Conservation (phyloP, 257 asterid genomes). For the Solanum sejunctum region DNA sequence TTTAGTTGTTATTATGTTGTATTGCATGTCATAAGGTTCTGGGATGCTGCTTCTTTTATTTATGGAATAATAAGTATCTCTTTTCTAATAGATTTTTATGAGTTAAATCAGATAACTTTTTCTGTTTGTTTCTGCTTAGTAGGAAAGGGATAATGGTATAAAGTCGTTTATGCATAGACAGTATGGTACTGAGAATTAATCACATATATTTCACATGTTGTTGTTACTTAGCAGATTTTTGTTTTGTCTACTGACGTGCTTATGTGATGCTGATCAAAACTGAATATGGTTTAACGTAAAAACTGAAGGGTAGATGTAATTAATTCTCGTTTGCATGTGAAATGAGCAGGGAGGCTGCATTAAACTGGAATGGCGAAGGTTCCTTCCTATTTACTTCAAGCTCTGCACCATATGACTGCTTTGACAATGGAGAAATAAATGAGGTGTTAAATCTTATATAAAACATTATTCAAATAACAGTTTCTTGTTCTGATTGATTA, state of each 20-base stretch:
- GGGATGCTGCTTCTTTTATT: not conserved
- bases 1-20: not conserved
- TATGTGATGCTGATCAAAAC: not conserved
- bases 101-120: not conserved
- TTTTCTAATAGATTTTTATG: not conserved
- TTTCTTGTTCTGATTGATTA: not conserved
- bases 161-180: not conserved
- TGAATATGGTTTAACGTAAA: not conserved
- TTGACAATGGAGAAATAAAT: constrained; percentile 68
- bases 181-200: not conserved
- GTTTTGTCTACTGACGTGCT: not conserved
- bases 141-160: not conserved
- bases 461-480: not conserved
- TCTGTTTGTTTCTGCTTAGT: not conserved
- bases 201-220: not conserved
- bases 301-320: not conserved
- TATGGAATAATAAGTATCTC: not conserved
- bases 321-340: not conserved
- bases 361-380: constrained; percentile 89
- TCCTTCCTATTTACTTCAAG: constrained; percentile 90
- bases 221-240: not conserved
- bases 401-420: constrained; percentile 88
- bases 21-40: not conserved
- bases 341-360: constrained; percentile 65
- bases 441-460: constrained; percentile 51